Percentiles rank a stretch among this genome's conserved stretches.
phyloP scores from a whole-genome alignment of 2,329 filamentous ascomycete species.

The Colletotrichum nymphaeae region DNA sequence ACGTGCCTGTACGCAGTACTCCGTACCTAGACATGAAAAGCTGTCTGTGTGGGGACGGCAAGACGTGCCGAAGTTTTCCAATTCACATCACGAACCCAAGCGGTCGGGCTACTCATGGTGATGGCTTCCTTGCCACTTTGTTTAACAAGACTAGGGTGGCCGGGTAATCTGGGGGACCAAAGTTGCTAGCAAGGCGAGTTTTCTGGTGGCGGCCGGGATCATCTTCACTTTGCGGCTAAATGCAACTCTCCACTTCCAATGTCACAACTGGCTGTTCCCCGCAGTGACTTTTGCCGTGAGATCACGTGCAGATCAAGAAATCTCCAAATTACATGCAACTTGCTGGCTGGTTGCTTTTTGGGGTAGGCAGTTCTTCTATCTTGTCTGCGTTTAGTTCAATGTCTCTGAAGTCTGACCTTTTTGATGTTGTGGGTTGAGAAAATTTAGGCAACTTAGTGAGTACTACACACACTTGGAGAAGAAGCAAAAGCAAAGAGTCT shows the following conservation, averaged over 20 bases:
- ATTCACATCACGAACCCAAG: neutral
- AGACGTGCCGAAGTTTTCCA: neutral
- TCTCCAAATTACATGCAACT: neutral
- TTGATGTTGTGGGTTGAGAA: neutral
- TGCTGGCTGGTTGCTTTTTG: neutral
- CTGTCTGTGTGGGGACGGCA: neutral
- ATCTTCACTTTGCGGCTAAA: conserved; percentile 33
- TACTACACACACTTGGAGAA: neutral
- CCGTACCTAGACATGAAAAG: neutral
- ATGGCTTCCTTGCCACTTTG: neutral
- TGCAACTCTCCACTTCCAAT: conserved; percentile 32
- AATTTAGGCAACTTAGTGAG: too few species aligned
- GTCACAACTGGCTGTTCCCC: conserved; percentile 18
- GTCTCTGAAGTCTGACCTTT: neutral
- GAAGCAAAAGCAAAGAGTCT: neutral
- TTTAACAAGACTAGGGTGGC: neutral
- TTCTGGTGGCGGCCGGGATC: neutral
- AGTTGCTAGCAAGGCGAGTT: neutral
- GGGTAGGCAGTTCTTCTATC: conserved; percentile 6
- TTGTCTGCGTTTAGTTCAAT: neutral
- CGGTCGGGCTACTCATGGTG: neutral
- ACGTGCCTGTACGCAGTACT: too few species aligned
- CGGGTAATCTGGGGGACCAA: conserved; percentile 20
- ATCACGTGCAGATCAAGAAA: neutral
- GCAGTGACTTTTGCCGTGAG: conserved; percentile 23